A percentile compares a stretch with the other conserved stretches of the same genome.
These are phyloP conservation scores for Microbotryum intermedium DNA, from an alignment of 1,284 basidiomycete genomes.

Conservation along the genomic window DNA sequence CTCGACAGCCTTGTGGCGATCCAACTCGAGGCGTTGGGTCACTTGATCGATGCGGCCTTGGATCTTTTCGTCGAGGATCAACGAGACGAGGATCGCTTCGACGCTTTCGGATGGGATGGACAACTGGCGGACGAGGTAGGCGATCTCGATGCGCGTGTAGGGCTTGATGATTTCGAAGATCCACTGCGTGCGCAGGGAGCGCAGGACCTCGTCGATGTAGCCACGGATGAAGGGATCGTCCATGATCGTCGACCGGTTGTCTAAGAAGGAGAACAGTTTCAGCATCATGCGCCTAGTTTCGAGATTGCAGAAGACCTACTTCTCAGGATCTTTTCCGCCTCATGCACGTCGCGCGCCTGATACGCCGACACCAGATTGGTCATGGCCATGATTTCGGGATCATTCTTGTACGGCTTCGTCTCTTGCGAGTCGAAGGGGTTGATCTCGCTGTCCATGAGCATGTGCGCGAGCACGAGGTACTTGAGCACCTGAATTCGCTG, in stretches of 20 bases:
- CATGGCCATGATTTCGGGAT: conserved; percentile 96
- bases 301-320: conserved; percentile 46
- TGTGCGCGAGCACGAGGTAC: conserved; percentile 94
- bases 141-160: conserved; percentile 83
- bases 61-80: conserved; percentile 91
- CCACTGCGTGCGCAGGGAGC: conserved; percentile 87
- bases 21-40: conserved; percentile 79
- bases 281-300: conserved; percentile 4
- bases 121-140: conserved; percentile 86
- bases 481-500: conserved; percentile 97
- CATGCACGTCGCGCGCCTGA: conserved; percentile 88
- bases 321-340: conserved; percentile 86
- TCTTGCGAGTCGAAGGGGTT: conserved; percentile 99
- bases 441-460: conserved; percentile 96
- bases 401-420: conserved; percentile 97
- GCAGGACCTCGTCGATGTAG: conserved; percentile 91
- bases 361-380: conserved; percentile 93
- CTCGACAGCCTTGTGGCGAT: conserved; percentile 73
- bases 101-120: conserved; percentile 81
- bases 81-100: conserved; percentile 81
- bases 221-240: conserved; percentile 83
- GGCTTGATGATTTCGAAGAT: conserved; percentile 96
- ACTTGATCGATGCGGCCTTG: conserved; percentile 94
- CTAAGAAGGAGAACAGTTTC: conserved; percentile 42
- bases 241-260: conserved; percentile 89